A percentile compares a stretch with the other conserved stretches of the same genome.
These are phyloP conservation scores for Aspergillus diversus DNA, from an alignment of 495 filamentous ascomycete genomes.

Conservation along the genomic window DNA sequence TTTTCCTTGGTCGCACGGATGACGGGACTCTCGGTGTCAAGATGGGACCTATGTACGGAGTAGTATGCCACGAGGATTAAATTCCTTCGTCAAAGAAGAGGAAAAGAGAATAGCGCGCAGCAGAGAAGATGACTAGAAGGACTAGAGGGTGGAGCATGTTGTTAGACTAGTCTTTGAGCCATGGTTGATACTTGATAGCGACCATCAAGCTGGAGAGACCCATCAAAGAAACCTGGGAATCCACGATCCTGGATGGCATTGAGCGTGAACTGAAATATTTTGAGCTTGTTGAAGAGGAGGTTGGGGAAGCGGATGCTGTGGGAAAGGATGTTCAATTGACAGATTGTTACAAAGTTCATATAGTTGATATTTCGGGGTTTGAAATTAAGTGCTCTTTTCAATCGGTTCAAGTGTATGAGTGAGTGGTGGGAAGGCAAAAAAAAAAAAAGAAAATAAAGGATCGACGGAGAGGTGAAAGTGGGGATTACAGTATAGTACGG, in stretches of 20 bases:
- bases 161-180: conserved; percentile 21
- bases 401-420: not conserved
- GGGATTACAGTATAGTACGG: conserved; percentile 20
- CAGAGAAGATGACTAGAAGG: conserved; percentile 35
- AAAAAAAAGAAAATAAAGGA: conserved; percentile 12
- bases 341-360: too few species aligned
- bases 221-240: not conserved
- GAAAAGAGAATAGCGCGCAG: conserved; percentile 23
- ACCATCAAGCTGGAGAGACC: conserved; percentile 1
- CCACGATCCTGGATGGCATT: not conserved
- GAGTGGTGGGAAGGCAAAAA: conserved; percentile 13
- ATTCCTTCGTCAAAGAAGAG: not conserved
- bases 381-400: too few species aligned
- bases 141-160: conserved; percentile 35
- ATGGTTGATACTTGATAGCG: conserved; percentile 7
- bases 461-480: conserved; percentile 23
- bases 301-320: not conserved
- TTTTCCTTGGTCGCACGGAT: too few species aligned
- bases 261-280: not conserved
- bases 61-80: conserved; percentile 4
- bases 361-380: too few species aligned
- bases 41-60: not conserved
- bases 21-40: too few species aligned
- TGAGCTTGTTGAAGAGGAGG: not conserved
- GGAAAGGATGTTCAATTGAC: not conserved